phyloP scores from a whole-genome alignment of 345 rosid genomes.

The Isatis tinctoria region DNA sequence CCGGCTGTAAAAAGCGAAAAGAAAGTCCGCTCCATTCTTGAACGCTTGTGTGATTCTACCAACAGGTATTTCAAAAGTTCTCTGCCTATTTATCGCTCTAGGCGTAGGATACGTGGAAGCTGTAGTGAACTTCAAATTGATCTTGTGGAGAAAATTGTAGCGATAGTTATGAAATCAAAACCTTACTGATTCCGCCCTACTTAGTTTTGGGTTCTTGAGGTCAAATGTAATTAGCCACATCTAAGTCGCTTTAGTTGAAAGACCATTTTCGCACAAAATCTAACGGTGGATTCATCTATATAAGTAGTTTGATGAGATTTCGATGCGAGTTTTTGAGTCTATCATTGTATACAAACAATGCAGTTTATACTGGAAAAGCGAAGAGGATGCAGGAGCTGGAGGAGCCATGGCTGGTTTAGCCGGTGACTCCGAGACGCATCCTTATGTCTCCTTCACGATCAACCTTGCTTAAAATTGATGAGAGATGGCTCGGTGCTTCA shows the following conservation, averaged over 20 bases:
- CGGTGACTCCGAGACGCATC: slow-evolving; percentile 72
- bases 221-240: neutral
- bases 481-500: slow-evolving; percentile 29
- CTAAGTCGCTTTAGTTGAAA: neutral
- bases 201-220: neutral
- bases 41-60: slow-evolving; percentile 61
- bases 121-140: neutral
- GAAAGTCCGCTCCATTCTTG: slow-evolving; percentile 92
- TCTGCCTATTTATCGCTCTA: neutral
- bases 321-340: neutral
- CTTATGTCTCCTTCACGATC: slow-evolving; percentile 94
- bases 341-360: slow-evolving; percentile 14
- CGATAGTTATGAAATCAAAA: neutral
- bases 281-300: neutral
- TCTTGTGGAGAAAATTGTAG: neutral
- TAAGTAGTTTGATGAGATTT: neutral
- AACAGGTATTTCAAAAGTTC: slow-evolving; percentile 58
- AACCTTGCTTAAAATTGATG: slow-evolving; percentile 55
- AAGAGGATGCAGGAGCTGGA: slow-evolving; percentile 70
- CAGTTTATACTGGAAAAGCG: slow-evolving; percentile 92
- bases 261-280: neutral
- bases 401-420: slow-evolving; percentile 79
- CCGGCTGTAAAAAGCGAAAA: slow-evolving; percentile 81
- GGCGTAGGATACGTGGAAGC: neutral
- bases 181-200: neutral